Base-by-base conservation (phyloP, 805 yeast species). In the Barnettozyma salicaria region DNA sequence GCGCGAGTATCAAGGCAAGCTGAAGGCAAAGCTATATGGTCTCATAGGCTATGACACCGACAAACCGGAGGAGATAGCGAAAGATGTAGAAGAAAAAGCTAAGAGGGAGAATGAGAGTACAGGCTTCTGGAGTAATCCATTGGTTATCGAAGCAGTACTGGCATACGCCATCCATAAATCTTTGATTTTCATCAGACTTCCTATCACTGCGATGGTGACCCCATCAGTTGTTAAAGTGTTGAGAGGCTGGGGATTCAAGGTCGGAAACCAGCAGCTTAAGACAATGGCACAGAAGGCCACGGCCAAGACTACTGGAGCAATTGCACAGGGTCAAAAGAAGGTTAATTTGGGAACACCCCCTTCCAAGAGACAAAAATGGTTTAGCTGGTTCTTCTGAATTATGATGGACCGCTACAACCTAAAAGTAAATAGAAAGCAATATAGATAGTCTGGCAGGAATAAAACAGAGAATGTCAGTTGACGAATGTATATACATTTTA, bases 111-210 rank as follows among this genome's bases (percentile, higher is more conserved):
- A 22, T 39, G 51, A 36, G 12, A 20, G 24, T 2, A 21, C 31
- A 5, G 43, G 48, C 4, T 42, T 47, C 21, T 53, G 54, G 52
- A 53, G 60, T 21, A 34, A 54, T 7, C 67, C 79, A 39, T 56
- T 87, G 54, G 56, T 85, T 70, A 82, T 97, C 0, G 97, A 90
- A 59, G 76, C 87, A 48, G 78, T 84, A 10, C 72, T 92, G 36
- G 97, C 97, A 0, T 92, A 92, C 57, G 96, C 96, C 3, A 65
- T 92, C 31, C 97, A 92, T 65, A 92, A 92, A 63, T 75, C 89
- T 5, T 68, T 92, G 44, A 73, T 90, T 18, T 75, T 90, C 42
- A 72, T 92, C 28, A 72, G 98, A 44, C 64, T 92, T 5, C 98
- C 98, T 11, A 59, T 87, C 21, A 82, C 97, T 1, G 96, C 96